These are phyloP conservation scores for Wickerhamiella allomyrinae DNA, from an alignment of 805 yeast species.

Conservation along the genomic window DNA sequence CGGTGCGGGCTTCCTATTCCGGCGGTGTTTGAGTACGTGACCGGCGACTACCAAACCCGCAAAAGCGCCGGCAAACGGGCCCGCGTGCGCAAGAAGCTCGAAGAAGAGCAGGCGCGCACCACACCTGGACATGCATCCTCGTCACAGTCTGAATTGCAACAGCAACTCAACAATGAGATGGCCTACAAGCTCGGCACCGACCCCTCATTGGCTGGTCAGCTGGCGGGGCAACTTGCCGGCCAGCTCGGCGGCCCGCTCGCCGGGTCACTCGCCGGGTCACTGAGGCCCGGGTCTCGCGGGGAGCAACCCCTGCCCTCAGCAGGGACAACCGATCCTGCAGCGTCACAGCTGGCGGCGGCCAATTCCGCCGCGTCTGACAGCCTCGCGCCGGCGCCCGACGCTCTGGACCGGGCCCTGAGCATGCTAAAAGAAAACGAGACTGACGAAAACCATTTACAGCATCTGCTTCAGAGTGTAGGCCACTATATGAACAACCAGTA, in stretches of 20 bases:
- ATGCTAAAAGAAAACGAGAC: constrained; percentile 4
- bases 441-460: constrained; percentile 16
- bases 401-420: constrained; percentile 7
- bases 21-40: constrained; percentile 62
- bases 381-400: constrained; percentile 8
- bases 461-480: constrained; percentile 20
- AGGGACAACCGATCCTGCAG: not conserved
- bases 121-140: not conserved
- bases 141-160: no score
- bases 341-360: not conserved
- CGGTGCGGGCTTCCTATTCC: constrained; percentile 70
- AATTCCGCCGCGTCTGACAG: constrained; percentile 1
- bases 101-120: not conserved
- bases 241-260: not conserved
- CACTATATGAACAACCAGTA: constrained; percentile 17
- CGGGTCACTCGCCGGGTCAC: not conserved
- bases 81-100: not conserved
- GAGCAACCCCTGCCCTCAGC: constrained; percentile 1
- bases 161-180: not conserved
- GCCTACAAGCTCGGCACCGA: not conserved
- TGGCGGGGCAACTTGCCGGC: not conserved
- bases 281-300: constrained; percentile 1
- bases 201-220: not conserved
- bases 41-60: constrained; percentile 46
- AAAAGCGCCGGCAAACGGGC: constrained; percentile 10